Conservation (phyloP, 768 basidiomycete species). For the Tylopilus cervinicoccineus region DNA sequence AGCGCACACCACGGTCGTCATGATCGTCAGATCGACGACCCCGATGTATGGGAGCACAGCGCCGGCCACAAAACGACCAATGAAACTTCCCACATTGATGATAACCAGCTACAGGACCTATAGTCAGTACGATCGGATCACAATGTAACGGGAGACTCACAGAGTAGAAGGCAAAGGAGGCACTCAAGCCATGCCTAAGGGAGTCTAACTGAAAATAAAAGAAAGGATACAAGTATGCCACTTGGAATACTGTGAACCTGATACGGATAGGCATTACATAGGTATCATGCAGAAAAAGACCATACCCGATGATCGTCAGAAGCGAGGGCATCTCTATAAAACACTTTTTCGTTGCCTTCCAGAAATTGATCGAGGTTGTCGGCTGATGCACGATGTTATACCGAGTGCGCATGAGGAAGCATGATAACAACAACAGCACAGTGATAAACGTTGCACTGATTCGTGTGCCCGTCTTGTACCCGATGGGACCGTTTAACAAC, state of each 20-base stretch:
- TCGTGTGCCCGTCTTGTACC: slow-evolving; percentile 40
- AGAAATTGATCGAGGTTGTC: slow-evolving; percentile 3
- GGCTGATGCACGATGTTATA: slow-evolving; percentile 7
- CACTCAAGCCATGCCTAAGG: slow-evolving; percentile 42
- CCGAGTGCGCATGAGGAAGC: slow-evolving; percentile 35
- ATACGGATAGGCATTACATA: neutral
- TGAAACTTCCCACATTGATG: slow-evolving; percentile 45
- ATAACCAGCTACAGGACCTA: slow-evolving; percentile 41
- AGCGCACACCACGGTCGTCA: slow-evolving; percentile 31
- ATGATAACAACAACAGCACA: slow-evolving; percentile 35
- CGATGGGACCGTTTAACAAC: slow-evolving; percentile 36
- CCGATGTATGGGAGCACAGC: slow-evolving; percentile 39
- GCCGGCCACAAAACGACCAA: slow-evolving; percentile 45
- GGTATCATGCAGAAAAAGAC: neutral
- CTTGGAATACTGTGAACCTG: slow-evolving; percentile 29
- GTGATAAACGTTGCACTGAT: slow-evolving; percentile 39
- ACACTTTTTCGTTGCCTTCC: slow-evolving; percentile 21
- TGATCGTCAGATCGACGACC: slow-evolving; percentile 40
- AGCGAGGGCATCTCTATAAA: slow-evolving; percentile 23
- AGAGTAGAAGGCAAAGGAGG: slow-evolving; percentile 50
- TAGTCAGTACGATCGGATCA: neutral
- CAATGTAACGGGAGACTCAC: slow-evolving; percentile 26
- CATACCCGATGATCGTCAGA: slow-evolving; percentile 22
- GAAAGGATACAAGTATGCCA: slow-evolving; percentile 45
- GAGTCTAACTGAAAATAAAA: slow-evolving; percentile 60